These are phyloP conservation scores for Lantana camara DNA, from an alignment of 257 asterid species.

Conservation along the genomic window DNA sequence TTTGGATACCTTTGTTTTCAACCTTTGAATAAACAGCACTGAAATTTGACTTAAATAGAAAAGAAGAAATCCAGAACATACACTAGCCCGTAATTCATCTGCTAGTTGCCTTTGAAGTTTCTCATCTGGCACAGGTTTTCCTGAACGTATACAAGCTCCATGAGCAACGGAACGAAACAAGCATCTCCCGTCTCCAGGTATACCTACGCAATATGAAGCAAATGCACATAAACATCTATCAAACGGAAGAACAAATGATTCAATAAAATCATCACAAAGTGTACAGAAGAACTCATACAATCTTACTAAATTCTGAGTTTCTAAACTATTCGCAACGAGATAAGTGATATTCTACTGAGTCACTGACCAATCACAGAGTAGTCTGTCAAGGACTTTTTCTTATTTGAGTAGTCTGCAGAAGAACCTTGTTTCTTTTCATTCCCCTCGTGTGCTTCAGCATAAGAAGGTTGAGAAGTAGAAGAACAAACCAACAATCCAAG, in stretches of 20 bases:
- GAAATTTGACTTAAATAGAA: background rate
- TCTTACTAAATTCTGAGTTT: background rate
- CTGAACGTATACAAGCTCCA: constrained; percentile 86
- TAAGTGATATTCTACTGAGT: constrained; percentile 16
- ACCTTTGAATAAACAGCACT: background rate
- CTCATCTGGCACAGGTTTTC: constrained; percentile 78
- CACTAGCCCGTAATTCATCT: constrained; percentile 80
- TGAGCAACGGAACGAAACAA: constrained; percentile 93
- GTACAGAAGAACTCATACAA: no score
- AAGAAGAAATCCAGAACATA: constrained; percentile 40
- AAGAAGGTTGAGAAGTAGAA: constrained; percentile 59
- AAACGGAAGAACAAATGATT: background rate
- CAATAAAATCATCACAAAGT: background rate
- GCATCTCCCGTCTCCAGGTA: constrained; percentile 99
- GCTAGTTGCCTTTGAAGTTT: constrained; percentile 75
- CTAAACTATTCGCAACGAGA: constrained; percentile 10
- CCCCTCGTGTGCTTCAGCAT: constrained; percentile 57
- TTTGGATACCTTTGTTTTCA: background rate
- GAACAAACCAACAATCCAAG: constrained; percentile 64
- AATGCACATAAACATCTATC: background rate
- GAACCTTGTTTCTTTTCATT: constrained; percentile 42
- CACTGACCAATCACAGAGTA: constrained; percentile 79
- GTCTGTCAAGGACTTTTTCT: constrained; percentile 67
- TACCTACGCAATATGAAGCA: constrained; percentile 53
- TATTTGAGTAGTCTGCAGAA: constrained; percentile 43